Evolutionary conservation across 306 rosid genomes (phyloP).

Genomic region (Lupinus albus): DNA sequence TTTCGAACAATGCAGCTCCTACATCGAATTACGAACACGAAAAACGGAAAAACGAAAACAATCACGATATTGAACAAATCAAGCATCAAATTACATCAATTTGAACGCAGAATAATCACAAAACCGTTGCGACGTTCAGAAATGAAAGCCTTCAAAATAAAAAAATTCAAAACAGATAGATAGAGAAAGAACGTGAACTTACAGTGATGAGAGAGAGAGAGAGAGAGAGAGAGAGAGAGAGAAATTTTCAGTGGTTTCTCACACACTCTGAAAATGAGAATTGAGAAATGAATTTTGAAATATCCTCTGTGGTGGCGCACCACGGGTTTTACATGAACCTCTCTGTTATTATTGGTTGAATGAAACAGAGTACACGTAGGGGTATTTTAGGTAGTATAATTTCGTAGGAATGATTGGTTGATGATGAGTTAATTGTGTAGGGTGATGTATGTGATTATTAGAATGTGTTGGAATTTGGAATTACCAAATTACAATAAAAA

Average conservation of each 20-base stretch:
- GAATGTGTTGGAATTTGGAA: neutral
- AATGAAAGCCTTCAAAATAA: neutral
- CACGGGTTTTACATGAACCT: neutral
- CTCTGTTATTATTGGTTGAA: neutral
- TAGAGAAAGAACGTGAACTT: neutral
- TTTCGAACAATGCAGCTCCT: slow-evolving; percentile 10
- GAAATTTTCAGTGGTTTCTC: too few relatives aligned
- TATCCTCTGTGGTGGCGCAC: neutral
- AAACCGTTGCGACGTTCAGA: neutral
- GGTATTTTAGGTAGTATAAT: neutral
- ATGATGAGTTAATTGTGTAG: neutral
- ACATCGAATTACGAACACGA: too few relatives aligned
- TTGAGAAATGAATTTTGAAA: neutral
- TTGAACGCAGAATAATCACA: slow-evolving; percentile 6
- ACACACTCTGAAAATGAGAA: too few relatives aligned
- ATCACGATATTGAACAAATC: slow-evolving; percentile 19
- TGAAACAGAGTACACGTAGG: too few relatives aligned
- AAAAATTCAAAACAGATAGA: neutral
- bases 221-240: too few relatives aligned
- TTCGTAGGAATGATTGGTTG: neutral
- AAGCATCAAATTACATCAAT: slow-evolving; percentile 5
- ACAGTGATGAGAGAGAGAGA: slow-evolving; percentile 8
- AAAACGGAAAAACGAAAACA: neutral
- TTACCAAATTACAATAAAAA: too few relatives aligned
- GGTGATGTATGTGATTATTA: neutral